Evolutionary conservation across 306 rosid species (phyloP).

Genomic region (Datisca glomerata): DNA sequence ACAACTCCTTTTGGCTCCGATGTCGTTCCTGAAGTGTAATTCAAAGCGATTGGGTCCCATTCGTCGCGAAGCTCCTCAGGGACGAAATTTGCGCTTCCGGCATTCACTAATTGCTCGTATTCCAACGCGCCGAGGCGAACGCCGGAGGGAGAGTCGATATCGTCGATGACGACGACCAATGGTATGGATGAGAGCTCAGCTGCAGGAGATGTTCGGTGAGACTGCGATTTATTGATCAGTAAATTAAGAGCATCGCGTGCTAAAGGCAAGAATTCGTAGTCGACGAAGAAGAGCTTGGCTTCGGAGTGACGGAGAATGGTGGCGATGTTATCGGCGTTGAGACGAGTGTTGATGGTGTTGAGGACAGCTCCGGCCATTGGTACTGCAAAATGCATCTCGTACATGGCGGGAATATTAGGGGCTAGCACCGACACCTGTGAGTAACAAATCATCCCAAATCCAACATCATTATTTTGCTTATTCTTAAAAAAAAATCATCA

Average conservation of each 20-base stretch:
- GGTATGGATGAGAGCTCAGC: conserved; percentile 28
- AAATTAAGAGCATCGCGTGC: conserved; percentile 48
- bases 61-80: conserved; percentile 32
- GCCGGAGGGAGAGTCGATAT: conserved; percentile 59
- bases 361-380: conserved; percentile 90
- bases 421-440: conserved; percentile 74
- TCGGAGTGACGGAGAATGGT: conserved; percentile 63
- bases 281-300: conserved; percentile 68
- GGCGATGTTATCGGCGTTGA: conserved; percentile 59
- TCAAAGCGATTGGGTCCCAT: conserved; percentile 64
- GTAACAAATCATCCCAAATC: no score
- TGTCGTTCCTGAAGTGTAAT: conserved; percentile 90
- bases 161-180: conserved; percentile 64
- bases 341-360: conserved; percentile 71
- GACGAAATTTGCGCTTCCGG: conserved; percentile 28
- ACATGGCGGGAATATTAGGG: conserved; percentile 86
- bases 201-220: not conserved
- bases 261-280: conserved; percentile 37
- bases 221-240: conserved; percentile 10
- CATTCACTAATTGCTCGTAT: conserved; percentile 47
- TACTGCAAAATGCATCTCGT: conserved; percentile 95
- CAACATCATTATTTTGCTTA: no score
- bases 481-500: no score
- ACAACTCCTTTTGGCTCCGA: conserved; percentile 86
- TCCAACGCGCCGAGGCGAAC: conserved; percentile 56